These are phyloP conservation scores for Tolypocladium ovalisporum DNA, from an alignment of 2,329 filamentous ascomycete species.

Conservation along the genomic window DNA sequence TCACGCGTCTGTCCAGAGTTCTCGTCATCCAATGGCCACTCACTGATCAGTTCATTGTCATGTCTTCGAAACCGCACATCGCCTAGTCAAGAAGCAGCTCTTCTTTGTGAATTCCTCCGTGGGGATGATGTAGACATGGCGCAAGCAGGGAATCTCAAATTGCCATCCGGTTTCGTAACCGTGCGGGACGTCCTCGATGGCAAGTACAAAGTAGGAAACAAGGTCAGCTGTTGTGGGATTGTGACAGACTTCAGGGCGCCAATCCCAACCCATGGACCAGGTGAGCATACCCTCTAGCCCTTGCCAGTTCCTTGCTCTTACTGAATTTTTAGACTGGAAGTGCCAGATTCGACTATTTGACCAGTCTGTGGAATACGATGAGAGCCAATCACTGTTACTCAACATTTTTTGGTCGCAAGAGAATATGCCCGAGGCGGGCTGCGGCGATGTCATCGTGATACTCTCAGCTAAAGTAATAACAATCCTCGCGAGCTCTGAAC, in stretches of 20 bases:
- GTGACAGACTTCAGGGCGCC: slow-evolving; percentile 54
- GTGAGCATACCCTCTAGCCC: slow-evolving; percentile 19
- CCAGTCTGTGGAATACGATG: slow-evolving; percentile 34
- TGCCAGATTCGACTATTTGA: slow-evolving; percentile 52
- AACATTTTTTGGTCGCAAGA: slow-evolving; percentile 48
- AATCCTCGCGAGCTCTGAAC: not conserved
- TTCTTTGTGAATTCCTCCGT: no score
- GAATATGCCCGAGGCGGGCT: slow-evolving; percentile 34
- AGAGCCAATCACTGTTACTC: slow-evolving; percentile 30
- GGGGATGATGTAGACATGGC: not conserved
- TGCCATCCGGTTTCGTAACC: slow-evolving; percentile 13
- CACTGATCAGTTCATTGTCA: not conserved
- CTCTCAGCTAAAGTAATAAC: slow-evolving; percentile 40
- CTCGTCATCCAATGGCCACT: not conserved
- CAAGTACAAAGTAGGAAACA: slow-evolving; percentile 11
- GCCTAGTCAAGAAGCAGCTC: not conserved
- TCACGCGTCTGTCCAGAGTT: not conserved
- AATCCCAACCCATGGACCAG: slow-evolving; percentile 35
- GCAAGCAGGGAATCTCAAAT: not conserved
- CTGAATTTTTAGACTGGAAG: slow-evolving; percentile 40
- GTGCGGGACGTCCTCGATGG: slow-evolving; percentile 33
- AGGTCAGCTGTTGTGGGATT: slow-evolving; percentile 58
- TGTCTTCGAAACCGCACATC: not conserved
- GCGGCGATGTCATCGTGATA: slow-evolving; percentile 31
- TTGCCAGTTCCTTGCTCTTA: not conserved